Percentiles rank a stretch among this genome's conserved stretches.
Evolutionary conservation across 73 alveolate species (phyloP).

Genomic region (Tetrahymena malaccensis): DNA sequence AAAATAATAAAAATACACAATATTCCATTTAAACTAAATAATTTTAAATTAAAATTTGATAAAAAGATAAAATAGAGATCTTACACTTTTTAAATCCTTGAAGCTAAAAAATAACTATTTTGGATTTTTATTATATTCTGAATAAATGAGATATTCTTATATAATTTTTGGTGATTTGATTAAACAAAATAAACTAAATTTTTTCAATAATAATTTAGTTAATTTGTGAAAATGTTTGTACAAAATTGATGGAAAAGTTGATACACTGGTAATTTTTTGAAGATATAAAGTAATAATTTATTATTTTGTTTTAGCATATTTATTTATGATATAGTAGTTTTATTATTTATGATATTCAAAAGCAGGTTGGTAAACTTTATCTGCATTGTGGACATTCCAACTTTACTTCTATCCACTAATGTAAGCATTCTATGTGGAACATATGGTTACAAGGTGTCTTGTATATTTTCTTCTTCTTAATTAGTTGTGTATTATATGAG

Average conservation of each 20-base stretch:
- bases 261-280: neutral
- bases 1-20: too few species aligned
- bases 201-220: too few species aligned
- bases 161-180: too few species aligned
- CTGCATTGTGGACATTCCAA: neutral
- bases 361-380: neutral
- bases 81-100: too few species aligned
- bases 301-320: neutral
- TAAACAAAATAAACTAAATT: too few species aligned
- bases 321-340: neutral
- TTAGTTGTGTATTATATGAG: neutral
- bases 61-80: too few species aligned
- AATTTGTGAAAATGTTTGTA: neutral
- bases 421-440: neutral
- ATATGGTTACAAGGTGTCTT: neutral
- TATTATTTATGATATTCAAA: neutral
- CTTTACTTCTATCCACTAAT: neutral
- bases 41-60: too few species aligned
- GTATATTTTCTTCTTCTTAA: neutral
- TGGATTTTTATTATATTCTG: too few species aligned
- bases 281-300: neutral
- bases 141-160: too few species aligned
- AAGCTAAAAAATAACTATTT: too few species aligned
- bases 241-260: neutral
- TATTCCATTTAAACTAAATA: too few species aligned